Percentiles rank a stretch among this genome's conserved stretches.
Conservation (phyloP, 371 early-diverging fungal species). For the Apophysomyces trapeziformis region DNA sequence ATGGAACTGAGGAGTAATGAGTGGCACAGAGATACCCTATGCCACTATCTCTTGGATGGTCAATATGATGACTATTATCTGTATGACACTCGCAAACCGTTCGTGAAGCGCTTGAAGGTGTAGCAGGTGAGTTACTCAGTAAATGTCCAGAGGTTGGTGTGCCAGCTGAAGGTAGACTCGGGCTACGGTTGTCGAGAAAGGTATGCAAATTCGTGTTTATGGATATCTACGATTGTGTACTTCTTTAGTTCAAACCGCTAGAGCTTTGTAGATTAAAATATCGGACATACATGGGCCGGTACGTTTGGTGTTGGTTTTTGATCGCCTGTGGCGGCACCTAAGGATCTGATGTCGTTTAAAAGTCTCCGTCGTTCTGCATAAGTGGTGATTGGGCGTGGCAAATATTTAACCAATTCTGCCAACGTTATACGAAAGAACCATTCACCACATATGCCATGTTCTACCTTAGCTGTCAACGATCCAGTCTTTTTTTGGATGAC, state of each 20-base stretch:
- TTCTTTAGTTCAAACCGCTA: not conserved
- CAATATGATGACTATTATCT: slow-evolving; percentile 14
- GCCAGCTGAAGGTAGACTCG: slow-evolving; percentile 21
- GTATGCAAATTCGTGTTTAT: slow-evolving; percentile 31
- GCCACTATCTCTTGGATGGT: slow-evolving; percentile 22
- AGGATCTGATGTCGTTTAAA: slow-evolving; percentile 47
- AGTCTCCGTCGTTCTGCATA: slow-evolving; percentile 54
- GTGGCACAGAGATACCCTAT: slow-evolving; percentile 21
- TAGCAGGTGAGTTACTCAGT: slow-evolving; percentile 26
- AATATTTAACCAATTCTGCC: slow-evolving; percentile 43
- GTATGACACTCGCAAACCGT: slow-evolving; percentile 21
- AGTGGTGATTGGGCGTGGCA: slow-evolving; percentile 49
- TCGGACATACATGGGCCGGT: not conserved
- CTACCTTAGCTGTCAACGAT: slow-evolving; percentile 23
- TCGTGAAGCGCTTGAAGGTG: slow-evolving; percentile 31
- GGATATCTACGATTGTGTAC: slow-evolving; percentile 21
- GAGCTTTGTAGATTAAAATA: not conserved
- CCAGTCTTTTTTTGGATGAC: not conserved
- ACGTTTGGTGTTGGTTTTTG: slow-evolving; percentile 15
- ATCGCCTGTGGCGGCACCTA: slow-evolving; percentile 16
- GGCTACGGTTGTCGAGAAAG: slow-evolving; percentile 18
- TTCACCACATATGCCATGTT: slow-evolving; percentile 40
- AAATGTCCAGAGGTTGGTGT: slow-evolving; percentile 30
- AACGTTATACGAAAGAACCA: slow-evolving; percentile 44
- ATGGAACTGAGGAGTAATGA: slow-evolving; percentile 22